A percentile compares a stretch with the other conserved stretches of the same genome.
These are phyloP conservation scores for Spirogloea muscicola DNA, from an alignment of 139 green algal species.

Conservation along the genomic window DNA sequence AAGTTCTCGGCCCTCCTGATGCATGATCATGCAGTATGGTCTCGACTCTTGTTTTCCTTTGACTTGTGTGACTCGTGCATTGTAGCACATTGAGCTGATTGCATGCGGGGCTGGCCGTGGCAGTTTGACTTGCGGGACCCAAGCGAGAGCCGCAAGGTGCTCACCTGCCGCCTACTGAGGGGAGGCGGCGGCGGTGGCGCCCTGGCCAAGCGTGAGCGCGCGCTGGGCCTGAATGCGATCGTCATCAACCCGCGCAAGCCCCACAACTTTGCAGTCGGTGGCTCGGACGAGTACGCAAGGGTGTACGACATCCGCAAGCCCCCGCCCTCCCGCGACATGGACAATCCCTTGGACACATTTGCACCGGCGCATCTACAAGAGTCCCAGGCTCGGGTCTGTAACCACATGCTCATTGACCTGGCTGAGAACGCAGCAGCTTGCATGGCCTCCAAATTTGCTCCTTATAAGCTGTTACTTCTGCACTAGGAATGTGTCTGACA, in stretches of 20 bases:
- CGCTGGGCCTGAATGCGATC: conserved; percentile 33
- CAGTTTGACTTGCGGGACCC: conserved; percentile 10
- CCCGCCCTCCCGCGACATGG: not conserved
- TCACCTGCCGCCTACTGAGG: not conserved
- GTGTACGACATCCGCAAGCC: conserved; percentile 48
- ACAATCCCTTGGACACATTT: not conserved
- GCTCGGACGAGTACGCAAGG: conserved; percentile 47
- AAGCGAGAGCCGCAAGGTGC: not conserved
- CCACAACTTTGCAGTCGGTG: conserved; percentile 52
- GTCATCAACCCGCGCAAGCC: conserved; percentile 48
- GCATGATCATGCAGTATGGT: not conserved
- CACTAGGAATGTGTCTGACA: not conserved
- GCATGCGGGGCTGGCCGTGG: too few relatives aligned
- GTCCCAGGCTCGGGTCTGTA: not conserved
- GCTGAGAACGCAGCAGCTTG: not conserved
- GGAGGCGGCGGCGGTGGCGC: not conserved
- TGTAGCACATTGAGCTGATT: not conserved
- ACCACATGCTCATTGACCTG: not conserved
- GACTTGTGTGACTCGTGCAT: not conserved
- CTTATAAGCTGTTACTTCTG: conserved; percentile 1
- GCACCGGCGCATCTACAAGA: not conserved
- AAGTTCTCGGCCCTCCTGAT: not conserved
- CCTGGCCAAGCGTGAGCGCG: too few relatives aligned
- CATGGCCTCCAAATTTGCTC: conserved; percentile 1
- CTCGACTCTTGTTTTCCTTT: not conserved